phyloP scores from a whole-genome alignment of 2,329 filamentous ascomycete genomes.

The Aspergillus sp. region DNA sequence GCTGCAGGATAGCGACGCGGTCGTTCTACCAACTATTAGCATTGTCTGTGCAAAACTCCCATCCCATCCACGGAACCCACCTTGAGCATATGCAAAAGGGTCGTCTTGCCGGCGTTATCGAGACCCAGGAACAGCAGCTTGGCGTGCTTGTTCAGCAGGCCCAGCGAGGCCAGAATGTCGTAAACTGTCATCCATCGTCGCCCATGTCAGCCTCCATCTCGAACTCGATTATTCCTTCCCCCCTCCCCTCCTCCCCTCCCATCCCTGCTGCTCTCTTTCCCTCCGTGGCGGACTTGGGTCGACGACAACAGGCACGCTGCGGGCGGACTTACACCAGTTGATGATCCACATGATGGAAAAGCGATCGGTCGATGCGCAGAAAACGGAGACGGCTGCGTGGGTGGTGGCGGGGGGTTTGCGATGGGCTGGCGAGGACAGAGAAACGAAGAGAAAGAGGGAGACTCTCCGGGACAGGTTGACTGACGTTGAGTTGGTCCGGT shows the following conservation, averaged over 20 bases:
- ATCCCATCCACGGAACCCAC: conserved; percentile 46
- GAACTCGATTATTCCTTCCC: conserved; percentile 1
- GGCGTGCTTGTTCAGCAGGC: conserved; percentile 91
- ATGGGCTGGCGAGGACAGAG: conserved; percentile 4
- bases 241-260: neutral
- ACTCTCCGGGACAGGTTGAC: conserved; percentile 25
- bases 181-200: conserved; percentile 60
- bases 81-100: conserved; percentile 93
- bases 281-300: too few relatives aligned
- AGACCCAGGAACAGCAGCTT: conserved; percentile 92
- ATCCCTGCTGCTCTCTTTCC: too few relatives aligned
- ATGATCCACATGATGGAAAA: conserved; percentile 74
- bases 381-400: conserved; percentile 9
- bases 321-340: conserved; percentile 75
- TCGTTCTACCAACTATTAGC: conserved; percentile 64
- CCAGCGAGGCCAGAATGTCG: conserved; percentile 82
- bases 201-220: conserved; percentile 14
- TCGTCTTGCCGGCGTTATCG: conserved; percentile 94
- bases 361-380: conserved; percentile 2
- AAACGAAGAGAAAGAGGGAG: conserved; percentile 22
- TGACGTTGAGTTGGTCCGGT: conserved; percentile 23
- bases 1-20: conserved; percentile 84
- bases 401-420: conserved; percentile 14
- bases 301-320: conserved; percentile 2
- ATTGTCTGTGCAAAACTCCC: neutral